phyloP scores from a whole-genome alignment of 805 yeast genomes.

The Sugiyamaella valdiviana region DNA sequence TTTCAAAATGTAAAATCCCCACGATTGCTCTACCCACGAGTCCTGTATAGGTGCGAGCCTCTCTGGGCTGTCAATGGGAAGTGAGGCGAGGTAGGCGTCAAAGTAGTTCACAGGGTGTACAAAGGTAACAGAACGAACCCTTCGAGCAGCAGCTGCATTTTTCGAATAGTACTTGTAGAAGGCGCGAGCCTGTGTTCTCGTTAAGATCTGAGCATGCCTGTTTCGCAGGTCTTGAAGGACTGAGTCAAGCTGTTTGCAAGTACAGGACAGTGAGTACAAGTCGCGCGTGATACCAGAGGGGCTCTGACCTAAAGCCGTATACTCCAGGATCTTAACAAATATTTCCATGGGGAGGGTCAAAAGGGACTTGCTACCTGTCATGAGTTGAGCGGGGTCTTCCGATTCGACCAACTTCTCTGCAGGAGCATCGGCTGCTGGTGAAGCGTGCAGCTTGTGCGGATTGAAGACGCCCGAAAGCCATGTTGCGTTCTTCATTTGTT shows the following conservation, averaged over 20 bases:
- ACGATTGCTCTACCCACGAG: slow-evolving; percentile 3
- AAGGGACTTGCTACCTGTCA: neutral
- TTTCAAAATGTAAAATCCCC: slow-evolving; percentile 12
- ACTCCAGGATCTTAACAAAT: neutral
- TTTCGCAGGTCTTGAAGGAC: neutral
- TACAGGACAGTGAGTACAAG: neutral
- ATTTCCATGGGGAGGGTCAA: neutral
- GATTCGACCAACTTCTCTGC: neutral
- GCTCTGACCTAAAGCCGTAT: neutral
- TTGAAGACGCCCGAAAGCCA: neutral
- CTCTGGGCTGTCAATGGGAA: neutral
- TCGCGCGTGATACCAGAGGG: neutral
- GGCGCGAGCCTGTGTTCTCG: slow-evolving; percentile 4
- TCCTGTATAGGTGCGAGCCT: neutral
- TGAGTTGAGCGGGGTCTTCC: neutral
- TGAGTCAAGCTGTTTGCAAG: neutral
- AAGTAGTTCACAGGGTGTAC: slow-evolving; percentile 7
- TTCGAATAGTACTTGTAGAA: slow-evolving; percentile 7
- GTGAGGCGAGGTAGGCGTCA: too few relatives aligned
- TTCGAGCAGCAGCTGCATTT: neutral
- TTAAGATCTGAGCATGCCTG: neutral
- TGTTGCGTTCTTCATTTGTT: neutral
- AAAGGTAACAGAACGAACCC: slow-evolving; percentile 1
- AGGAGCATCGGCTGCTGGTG: neutral
- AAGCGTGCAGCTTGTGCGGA: neutral